Evolutionary conservation across 208 protist genomes (phyloP).

Genomic region (Wallacemonas collosoma): DNA sequence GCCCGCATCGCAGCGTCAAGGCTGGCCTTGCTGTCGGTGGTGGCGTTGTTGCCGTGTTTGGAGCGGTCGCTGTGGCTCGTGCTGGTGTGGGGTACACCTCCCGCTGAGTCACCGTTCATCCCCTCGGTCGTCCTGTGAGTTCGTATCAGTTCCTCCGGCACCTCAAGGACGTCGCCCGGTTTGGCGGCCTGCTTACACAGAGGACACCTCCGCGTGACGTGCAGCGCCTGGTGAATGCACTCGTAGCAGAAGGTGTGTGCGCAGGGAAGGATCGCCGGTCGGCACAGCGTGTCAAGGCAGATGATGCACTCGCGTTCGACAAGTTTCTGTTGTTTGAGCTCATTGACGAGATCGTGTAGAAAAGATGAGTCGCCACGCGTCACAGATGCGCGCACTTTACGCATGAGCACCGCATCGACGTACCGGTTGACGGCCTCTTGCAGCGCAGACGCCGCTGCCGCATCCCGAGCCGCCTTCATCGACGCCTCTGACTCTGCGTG

Average conservation of each 20-base stretch:
- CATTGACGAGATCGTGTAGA: conserved; percentile 47
- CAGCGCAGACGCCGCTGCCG: conserved; percentile 3
- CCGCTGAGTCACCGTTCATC: neutral
- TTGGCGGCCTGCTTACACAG: conserved; percentile 49
- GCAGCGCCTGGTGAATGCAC: conserved; percentile 61
- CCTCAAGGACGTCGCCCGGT: conserved; percentile 32
- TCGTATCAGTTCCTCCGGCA: conserved; percentile 42
- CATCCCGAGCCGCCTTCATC: neutral
- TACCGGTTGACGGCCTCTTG: conserved; percentile 11
- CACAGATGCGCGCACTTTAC: neutral
- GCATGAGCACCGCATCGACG: conserved; percentile 10
- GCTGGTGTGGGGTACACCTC: too few species aligned
- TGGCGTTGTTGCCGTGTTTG: neutral
- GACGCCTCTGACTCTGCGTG: conserved; percentile 11
- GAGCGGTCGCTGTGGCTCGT: neutral
- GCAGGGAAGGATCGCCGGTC: conserved; percentile 73
- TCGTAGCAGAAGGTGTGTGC: conserved; percentile 77
- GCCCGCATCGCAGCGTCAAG: conserved; percentile 2
- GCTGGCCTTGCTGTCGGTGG: neutral
- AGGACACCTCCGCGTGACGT: conserved; percentile 42
- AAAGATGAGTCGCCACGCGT: conserved; percentile 28
- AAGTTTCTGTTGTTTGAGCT: conserved; percentile 48
- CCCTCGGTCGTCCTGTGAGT: neutral
- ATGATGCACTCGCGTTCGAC: conserved; percentile 67
- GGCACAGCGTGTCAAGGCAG: conserved; percentile 60